These are phyloP conservation scores for Coniochaeta sp. DNA, from an alignment of 2,329 filamentous ascomycete species.

Conservation along the genomic window DNA sequence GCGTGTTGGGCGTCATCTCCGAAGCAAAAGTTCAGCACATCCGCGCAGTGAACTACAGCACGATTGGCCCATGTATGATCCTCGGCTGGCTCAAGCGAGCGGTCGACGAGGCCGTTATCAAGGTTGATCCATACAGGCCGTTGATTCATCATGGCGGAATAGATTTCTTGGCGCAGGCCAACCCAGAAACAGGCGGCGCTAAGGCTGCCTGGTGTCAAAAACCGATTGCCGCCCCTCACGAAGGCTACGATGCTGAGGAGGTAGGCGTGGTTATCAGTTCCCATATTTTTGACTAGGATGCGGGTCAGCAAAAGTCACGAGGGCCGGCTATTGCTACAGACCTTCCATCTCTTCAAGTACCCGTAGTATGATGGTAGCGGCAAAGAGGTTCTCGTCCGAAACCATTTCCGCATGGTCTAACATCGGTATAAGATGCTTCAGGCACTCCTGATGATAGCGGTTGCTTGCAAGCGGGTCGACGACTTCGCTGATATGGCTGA, in stretches of 20 bases:
- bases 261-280: conserved; percentile 38
- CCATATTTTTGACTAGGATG: conserved; percentile 27
- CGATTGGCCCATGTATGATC: conserved; percentile 54
- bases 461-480: conserved; percentile 43
- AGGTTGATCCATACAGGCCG: conserved; percentile 40
- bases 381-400: conserved; percentile 42
- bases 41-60: conserved; percentile 54
- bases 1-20: conserved; percentile 23
- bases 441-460: conserved; percentile 44
- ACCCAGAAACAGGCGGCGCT: conserved; percentile 50
- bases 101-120: conserved; percentile 41
- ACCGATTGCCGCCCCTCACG: conserved; percentile 31
- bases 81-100: conserved; percentile 35
- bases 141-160: conserved; percentile 42
- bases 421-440: conserved; percentile 39
- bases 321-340: conserved; percentile 4
- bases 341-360: conserved; percentile 48
- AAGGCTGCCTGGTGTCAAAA: conserved; percentile 31
- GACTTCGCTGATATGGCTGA: conserved; percentile 35
- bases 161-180: conserved; percentile 51
- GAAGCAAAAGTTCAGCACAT: conserved; percentile 57
- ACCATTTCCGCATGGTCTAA: conserved; percentile 31
- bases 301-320: conserved; percentile 2
- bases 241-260: conserved; percentile 33
- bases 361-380: conserved; percentile 48